phyloP scores from a whole-genome alignment of 768 basidiomycete genomes.

The Clavulina sp. region DNA sequence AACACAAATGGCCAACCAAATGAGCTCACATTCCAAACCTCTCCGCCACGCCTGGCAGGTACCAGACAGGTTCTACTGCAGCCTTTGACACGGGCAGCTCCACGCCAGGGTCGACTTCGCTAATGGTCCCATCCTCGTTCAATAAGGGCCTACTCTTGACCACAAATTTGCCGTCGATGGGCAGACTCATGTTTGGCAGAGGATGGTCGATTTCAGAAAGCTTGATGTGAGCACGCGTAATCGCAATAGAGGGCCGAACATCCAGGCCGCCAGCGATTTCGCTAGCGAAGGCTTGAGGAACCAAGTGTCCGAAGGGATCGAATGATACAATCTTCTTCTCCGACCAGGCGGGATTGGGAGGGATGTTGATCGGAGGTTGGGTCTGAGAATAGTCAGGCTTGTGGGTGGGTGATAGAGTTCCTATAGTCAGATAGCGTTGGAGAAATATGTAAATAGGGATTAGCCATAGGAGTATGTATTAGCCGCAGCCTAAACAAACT shows the following conservation, averaged over 20 bases:
- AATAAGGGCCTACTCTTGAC: constrained; percentile 43
- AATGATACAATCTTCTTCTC: constrained; percentile 76
- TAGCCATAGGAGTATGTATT: too few species aligned
- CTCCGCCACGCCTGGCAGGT: constrained; percentile 80
- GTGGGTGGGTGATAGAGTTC: constrained; percentile 56
- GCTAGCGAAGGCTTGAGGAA: constrained; percentile 47
- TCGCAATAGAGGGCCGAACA: constrained; percentile 78
- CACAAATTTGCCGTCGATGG: constrained; percentile 70
- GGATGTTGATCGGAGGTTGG: constrained; percentile 68
- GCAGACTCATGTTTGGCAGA: constrained; percentile 50
- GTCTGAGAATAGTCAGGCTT: constrained; percentile 71
- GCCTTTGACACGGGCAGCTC: constrained; percentile 85
- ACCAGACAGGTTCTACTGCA: constrained; percentile 94
- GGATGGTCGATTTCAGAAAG: constrained; percentile 81
- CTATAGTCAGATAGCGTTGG: too few species aligned
- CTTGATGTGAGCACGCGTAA: constrained; percentile 81
- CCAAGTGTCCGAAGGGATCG: constrained; percentile 87
- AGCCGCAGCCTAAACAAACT: too few species aligned
- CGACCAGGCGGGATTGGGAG: constrained; percentile 60
- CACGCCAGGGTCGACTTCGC: constrained; percentile 49
- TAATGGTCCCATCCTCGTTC: constrained; percentile 45
- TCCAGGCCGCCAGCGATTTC: constrained; percentile 59
- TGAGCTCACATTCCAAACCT: constrained; percentile 72
- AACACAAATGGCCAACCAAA: background rate
- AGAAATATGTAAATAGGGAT: too few species aligned